A percentile compares a stretch with the other conserved stretches of the same genome.
Evolutionary conservation across 2,329 filamentous ascomycete species (phyloP).

Genomic region (Scedosporium boydii): DNA sequence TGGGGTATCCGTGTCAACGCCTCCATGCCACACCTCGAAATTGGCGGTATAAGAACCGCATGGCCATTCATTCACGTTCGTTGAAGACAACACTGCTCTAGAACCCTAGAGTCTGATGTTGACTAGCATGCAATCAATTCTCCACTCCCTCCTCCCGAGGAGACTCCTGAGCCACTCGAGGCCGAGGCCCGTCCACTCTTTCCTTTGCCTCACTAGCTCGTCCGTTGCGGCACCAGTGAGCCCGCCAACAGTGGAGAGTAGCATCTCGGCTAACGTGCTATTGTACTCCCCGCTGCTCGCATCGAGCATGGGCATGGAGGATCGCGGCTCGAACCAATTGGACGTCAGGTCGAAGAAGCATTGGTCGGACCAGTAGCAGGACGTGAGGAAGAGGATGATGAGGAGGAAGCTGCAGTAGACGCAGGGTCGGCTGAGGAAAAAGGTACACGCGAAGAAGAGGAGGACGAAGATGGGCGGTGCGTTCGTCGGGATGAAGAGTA

Average conservation of each 20-base stretch:
- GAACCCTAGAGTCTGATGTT: slow-evolving; percentile 58
- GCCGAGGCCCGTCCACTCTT: slow-evolving; percentile 67
- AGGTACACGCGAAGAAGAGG: slow-evolving; percentile 85
- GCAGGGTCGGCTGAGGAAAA: slow-evolving; percentile 92
- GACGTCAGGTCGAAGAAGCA: slow-evolving; percentile 89
- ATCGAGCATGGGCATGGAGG: slow-evolving; percentile 17
- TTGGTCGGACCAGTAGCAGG: slow-evolving; percentile 79
- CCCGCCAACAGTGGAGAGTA: slow-evolving; percentile 62
- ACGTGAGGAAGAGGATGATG: slow-evolving; percentile 86
- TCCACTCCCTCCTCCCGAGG: slow-evolving; percentile 77
- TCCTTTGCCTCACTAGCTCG: slow-evolving; percentile 41
- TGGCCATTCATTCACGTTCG: not conserved
- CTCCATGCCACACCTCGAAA: not conserved
- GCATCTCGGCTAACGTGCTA: slow-evolving; percentile 39
- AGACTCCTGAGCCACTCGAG: slow-evolving; percentile 80
- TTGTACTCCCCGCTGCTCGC: slow-evolving; percentile 30
- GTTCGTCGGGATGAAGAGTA: slow-evolving; percentile 82
- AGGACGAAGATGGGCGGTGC: slow-evolving; percentile 78
- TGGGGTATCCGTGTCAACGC: not conserved
- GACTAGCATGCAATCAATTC: slow-evolving; percentile 83
- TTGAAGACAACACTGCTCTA: not conserved
- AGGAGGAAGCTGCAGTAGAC: slow-evolving; percentile 97
- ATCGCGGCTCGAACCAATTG: slow-evolving; percentile 87
- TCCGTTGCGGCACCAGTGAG: slow-evolving; percentile 60
- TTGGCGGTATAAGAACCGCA: not conserved